Base-by-base conservation (phyloP, 768 basidiomycete species). In the Termitomyces sp. region DNA sequence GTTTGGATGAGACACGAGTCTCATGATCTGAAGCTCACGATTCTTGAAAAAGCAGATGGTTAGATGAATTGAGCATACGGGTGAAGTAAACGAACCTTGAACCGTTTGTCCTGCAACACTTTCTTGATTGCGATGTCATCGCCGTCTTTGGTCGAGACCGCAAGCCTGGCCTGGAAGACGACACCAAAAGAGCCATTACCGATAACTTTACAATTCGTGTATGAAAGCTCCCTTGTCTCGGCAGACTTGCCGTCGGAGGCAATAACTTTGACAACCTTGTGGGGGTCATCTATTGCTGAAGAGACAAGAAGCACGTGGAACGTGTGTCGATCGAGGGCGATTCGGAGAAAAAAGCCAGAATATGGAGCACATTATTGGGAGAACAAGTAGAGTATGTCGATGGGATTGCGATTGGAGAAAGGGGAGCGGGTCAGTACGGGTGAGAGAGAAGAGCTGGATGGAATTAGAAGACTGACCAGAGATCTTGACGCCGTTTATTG, bases 111-210 rank as follows among this genome's bases (percentile, higher is more conserved):
- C 81, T 99, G 97, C 61, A 99, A 76, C 51, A 99, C 97, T 81
- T 98, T 98, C 92, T 99, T 99, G 83, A 99, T 99, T 51, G 97
- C 97, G 69, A 99, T 97, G 65, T 98, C 94, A 58, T 90, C 89
- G 20, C 77, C 77, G 34, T 82, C 83, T 67, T 84, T 83, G 45
- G 80, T 75, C 8, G 80, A 79, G 15, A 79, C 79, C 51, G 94
- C 78, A 55, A 98, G 85, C 74, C 86, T 93, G 58, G 95, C 96
- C 64, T 94, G 92, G 73, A 95, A 98, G 62, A 99, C 97, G 72
- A 99, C 95, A 65, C 97, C 97, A 68, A 99, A 99, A 58, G 94
- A 96, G 73, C 97, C 97, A 70, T 99, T 98, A 56, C 97, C 97
- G 68, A 95, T 91, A 70, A 99, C 92, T 77, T 97, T 98, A 82